phyloP scores from a whole-genome alignment of 2,329 filamentous ascomycete species.

The Hymenoscyphus occultus region DNA sequence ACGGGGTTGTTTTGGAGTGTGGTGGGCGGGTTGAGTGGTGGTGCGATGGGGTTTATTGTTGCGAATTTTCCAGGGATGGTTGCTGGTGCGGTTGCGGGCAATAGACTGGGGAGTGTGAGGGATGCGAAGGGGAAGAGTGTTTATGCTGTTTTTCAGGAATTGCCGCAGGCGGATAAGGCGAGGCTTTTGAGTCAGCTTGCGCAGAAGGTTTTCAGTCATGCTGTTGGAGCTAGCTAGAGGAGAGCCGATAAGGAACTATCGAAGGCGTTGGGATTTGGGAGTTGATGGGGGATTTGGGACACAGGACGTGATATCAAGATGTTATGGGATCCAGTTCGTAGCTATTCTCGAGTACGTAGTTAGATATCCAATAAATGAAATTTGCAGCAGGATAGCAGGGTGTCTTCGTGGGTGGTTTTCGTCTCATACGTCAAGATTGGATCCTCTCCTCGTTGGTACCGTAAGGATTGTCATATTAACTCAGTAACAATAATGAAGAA shows the following conservation, averaged over 20 bases:
- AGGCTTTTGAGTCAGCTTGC: conserved; percentile 81
- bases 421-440: too few relatives aligned
- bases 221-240: conserved; percentile 48
- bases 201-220: conserved; percentile 80
- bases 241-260: background rate
- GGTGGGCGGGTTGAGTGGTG: conserved; percentile 81
- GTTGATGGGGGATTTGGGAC: background rate
- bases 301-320: background rate
- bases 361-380: conserved; percentile 3
- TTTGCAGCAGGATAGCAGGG: background rate
- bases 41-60: conserved; percentile 89
- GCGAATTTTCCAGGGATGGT: conserved; percentile 87
- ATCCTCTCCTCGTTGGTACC: too few relatives aligned
- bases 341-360: background rate
- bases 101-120: conserved; percentile 82
- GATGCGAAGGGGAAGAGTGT: conserved; percentile 95
- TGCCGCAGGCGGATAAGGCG: conserved; percentile 79
- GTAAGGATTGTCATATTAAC: too few relatives aligned
- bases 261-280: background rate
- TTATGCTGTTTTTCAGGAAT: conserved; percentile 75
- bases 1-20: conserved; percentile 83
- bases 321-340: background rate
- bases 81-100: conserved; percentile 88
- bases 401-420: too few relatives aligned
- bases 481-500: too few relatives aligned